Evolutionary conservation across 2,329 filamentous ascomycete species (phyloP).

Genomic region (Colletotrichum phormii): DNA sequence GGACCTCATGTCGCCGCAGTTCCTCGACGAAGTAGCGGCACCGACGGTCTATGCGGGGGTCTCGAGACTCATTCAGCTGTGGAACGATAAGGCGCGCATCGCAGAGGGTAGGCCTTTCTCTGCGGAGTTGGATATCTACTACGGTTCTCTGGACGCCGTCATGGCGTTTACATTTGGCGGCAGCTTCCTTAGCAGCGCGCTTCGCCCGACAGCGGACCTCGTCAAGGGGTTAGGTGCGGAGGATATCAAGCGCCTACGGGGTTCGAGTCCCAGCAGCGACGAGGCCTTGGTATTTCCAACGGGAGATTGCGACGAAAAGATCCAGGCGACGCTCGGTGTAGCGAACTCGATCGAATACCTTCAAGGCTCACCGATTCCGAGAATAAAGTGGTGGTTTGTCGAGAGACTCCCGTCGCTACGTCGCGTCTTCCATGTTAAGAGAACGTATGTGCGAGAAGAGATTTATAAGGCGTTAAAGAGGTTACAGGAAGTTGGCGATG

Average conservation of each 20-base stretch:
- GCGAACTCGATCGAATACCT: slow-evolving; percentile 15
- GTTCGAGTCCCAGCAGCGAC: neutral
- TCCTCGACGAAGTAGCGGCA: slow-evolving; percentile 46
- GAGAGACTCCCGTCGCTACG: slow-evolving; percentile 9
- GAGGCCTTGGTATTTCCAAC: slow-evolving; percentile 9
- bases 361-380: slow-evolving; percentile 18
- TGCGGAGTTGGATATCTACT: slow-evolving; percentile 44
- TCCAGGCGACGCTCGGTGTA: slow-evolving; percentile 28
- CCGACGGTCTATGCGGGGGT: slow-evolving; percentile 48
- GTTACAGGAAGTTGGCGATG: slow-evolving; percentile 6
- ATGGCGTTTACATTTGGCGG: slow-evolving; percentile 44
- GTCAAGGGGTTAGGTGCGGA: neutral
- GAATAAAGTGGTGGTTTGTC: slow-evolving; percentile 25
- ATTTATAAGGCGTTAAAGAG: slow-evolving; percentile 27
- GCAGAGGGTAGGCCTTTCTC: slow-evolving; percentile 46
- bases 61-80: slow-evolving; percentile 47
- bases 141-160: slow-evolving; percentile 47
- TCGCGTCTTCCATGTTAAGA: slow-evolving; percentile 1
- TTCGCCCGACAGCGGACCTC: slow-evolving; percentile 1
- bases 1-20: slow-evolving; percentile 51
- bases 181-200: slow-evolving; percentile 17
- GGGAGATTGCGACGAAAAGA: slow-evolving; percentile 19
- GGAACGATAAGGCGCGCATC: slow-evolving; percentile 45
- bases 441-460: slow-evolving; percentile 13
- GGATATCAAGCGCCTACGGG: neutral